Base-by-base conservation (phyloP, 2,329 filamentous ascomycete genomes). In the Cephalotrichum gorgonifer region DNA sequence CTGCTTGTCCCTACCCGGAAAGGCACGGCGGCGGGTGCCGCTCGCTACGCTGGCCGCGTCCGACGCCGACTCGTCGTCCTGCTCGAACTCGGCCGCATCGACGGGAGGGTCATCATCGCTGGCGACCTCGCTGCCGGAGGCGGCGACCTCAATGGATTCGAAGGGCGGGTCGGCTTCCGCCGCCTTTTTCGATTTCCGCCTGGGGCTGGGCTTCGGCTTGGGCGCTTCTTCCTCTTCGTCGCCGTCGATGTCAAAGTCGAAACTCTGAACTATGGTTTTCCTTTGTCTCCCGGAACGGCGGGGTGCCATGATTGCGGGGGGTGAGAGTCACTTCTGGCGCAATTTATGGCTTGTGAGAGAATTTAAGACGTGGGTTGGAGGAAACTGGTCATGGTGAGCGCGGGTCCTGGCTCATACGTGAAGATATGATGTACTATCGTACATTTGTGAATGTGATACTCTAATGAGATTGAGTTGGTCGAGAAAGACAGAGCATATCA, bases 181-280 rank as follows among this genome's bases (percentile, higher is more conserved):
- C 15, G 49, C 55, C 28, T 54, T 65, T 60, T 49, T 65, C 64
- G 47, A 64, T 61, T 38, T 57, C 57, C 28, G 61, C 63, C 26
- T 58, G 53, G 2, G 59, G 58, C 17, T 62, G 60, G 26, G 54
- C 54, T 52, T 60, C 35, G 54, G 52, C 15, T 55, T 54, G 30
- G 55, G 57, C 6, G 44, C 51, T n/a, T 53, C 48, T 9, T 43
- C 44, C 23, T 60, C 61, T 27, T 64, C 64, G 23, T 62, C 64
- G 4, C 58, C 61, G 42, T 58, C 60, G 17, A 57, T 58, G 15
- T 64, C 63, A 38, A 66, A 66, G 43, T 63, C 60, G 55, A 66
- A 66, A 25, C 61, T 61, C 38, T 65, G 55, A 50, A 60, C 50
- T 2, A 27, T 23, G 43, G 46, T 55, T 54, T 48, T 53, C 50